Percentiles rank a stretch among this genome's conserved stretches.
phyloP scores from a whole-genome alignment of 176 grass and related monocot genomes.

The Carex parvula region DNA sequence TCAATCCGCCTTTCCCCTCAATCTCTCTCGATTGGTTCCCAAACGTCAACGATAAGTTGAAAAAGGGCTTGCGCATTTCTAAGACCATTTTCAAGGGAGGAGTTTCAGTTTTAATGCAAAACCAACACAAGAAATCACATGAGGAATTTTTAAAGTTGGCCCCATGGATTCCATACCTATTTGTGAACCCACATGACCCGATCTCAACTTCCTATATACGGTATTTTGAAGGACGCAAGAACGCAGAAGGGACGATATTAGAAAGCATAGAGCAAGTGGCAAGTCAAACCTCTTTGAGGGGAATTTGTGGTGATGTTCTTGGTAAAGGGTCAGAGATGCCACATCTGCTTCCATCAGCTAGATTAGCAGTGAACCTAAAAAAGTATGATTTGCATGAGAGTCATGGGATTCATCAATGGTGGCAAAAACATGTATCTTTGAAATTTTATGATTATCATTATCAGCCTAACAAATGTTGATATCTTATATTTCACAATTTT shows the following conservation, averaged over 20 bases:
- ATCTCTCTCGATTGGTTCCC: constrained; percentile 10
- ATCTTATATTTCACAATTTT: not conserved
- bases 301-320: not conserved
- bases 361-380: not conserved
- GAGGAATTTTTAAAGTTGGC: constrained; percentile 1
- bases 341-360: constrained; percentile 7
- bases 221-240: too few species aligned
- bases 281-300: not conserved
- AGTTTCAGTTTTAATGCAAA: not conserved
- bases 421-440: not conserved
- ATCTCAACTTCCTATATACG: too few species aligned
- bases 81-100: not conserved
- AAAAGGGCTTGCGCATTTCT: not conserved
- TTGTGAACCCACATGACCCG: constrained; percentile 3
- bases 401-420: constrained; percentile 27
- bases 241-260: not conserved
- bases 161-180: constrained; percentile 1
- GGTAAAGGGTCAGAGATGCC: not conserved
- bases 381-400: not conserved
- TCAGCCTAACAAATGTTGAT: not conserved
- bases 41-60: not conserved
- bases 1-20: constrained; percentile 13
- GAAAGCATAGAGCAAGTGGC: not conserved
- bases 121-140: not conserved
- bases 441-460: constrained; percentile 1